Evolutionary conservation across 2,329 filamentous ascomycete species (phyloP).

Genomic region (Colletotrichum melonis): DNA sequence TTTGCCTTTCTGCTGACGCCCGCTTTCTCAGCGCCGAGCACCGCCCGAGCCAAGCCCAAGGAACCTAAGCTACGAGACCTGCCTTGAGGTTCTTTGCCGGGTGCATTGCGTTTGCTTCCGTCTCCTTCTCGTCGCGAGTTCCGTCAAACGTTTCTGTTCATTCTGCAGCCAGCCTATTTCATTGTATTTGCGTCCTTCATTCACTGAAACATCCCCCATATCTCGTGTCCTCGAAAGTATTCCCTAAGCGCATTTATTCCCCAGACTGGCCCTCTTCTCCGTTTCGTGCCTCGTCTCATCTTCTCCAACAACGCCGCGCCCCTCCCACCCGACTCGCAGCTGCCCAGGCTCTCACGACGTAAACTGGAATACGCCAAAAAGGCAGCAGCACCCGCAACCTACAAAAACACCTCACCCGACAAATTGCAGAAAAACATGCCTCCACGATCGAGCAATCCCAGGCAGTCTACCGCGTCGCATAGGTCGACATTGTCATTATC

Average conservation of each 20-base stretch:
- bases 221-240: neutral
- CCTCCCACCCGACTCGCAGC: constrained; percentile 7
- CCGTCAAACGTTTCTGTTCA: neutral
- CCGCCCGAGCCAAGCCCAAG: constrained; percentile 24
- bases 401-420: neutral
- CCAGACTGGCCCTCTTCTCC: neutral
- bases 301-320: neutral
- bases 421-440: constrained; percentile 21
- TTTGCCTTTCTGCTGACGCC: constrained; percentile 18
- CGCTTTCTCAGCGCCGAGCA: constrained; percentile 31
- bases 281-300: neutral
- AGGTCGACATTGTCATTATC: constrained; percentile 75
- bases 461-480: constrained; percentile 54
- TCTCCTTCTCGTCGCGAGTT: constrained; percentile 2
- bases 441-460: constrained; percentile 30
- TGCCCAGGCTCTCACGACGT: neutral
- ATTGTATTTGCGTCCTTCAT: neutral
- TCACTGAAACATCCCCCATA: constrained; percentile 8
- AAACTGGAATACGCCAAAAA: neutral
- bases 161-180: neutral
- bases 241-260: neutral
- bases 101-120: constrained; percentile 12
- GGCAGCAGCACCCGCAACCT: neutral
- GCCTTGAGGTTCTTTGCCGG: constrained; percentile 3
- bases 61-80: constrained; percentile 7